phyloP scores from a whole-genome alignment of 2,329 filamentous ascomycete species.

The Exophiala sp. region DNA sequence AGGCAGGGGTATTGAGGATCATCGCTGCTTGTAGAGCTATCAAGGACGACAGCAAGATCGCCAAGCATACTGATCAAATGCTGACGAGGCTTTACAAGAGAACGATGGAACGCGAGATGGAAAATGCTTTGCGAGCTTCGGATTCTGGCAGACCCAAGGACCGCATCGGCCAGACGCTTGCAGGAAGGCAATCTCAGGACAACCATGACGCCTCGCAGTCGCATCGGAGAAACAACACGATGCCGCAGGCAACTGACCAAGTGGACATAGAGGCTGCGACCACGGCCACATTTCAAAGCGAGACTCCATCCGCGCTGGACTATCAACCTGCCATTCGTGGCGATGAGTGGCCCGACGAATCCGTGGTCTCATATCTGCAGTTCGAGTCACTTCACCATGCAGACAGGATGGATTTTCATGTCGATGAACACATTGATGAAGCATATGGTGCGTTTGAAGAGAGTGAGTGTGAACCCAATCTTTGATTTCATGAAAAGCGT shows the following conservation, averaged over 20 bases:
- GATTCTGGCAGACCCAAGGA: slow-evolving; percentile 3
- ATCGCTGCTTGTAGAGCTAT: slow-evolving; percentile 29
- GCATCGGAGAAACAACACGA: neutral
- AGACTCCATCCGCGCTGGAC: neutral
- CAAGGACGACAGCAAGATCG: slow-evolving; percentile 29
- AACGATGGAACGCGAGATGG: slow-evolving; percentile 27
- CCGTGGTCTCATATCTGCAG: slow-evolving; percentile 11
- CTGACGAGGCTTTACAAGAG: slow-evolving; percentile 31
- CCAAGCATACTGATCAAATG: slow-evolving; percentile 30
- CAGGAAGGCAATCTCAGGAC: slow-evolving; percentile 1
- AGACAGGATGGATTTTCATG: slow-evolving; percentile 1
- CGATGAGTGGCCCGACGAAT: slow-evolving; percentile 1
- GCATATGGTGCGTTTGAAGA: slow-evolving; percentile 16
- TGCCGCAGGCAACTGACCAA: neutral
- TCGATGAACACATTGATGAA: slow-evolving; percentile 15
- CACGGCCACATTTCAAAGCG: neutral
- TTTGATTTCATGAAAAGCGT: neutral
- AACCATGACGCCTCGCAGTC: neutral
- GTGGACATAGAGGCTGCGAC: neutral
- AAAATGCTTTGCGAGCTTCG: slow-evolving; percentile 10
- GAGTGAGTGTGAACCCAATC: neutral
- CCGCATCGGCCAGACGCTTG: neutral
- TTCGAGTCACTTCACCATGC: slow-evolving; percentile 12
- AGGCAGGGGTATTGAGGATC: slow-evolving; percentile 32
- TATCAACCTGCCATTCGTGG: neutral